phyloP scores from a whole-genome alignment of 176 grass and related monocot genomes.

The Aegilops speltoides region DNA sequence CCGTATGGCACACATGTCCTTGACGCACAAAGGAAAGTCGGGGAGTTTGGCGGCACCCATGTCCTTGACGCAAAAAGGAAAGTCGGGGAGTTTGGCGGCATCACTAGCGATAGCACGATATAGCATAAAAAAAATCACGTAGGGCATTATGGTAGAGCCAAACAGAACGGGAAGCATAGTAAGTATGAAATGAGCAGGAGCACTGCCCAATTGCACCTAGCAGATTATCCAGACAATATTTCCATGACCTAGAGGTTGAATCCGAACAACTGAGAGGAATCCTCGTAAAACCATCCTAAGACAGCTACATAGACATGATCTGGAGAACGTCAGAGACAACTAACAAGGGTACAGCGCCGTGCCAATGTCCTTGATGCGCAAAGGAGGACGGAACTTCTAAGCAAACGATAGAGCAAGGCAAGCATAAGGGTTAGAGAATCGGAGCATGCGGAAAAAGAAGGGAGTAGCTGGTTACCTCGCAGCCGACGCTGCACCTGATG shows the following conservation, averaged over 20 bases:
- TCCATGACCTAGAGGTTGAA: constrained; percentile 11
- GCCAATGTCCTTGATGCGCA: neutral
- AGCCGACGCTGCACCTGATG: constrained; percentile 36
- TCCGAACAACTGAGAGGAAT: neutral
- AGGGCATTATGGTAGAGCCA: neutral
- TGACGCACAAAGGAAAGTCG: neutral
- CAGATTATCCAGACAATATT: neutral
- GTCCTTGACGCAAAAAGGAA: neutral
- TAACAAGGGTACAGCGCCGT: neutral
- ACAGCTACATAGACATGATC: constrained; percentile 10
- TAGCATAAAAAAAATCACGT: neutral
- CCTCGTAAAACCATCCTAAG: neutral
- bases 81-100: neutral
- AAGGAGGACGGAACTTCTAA: neutral
- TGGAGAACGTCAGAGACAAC: neutral
- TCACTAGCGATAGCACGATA: neutral
- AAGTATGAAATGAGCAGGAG: constrained; percentile 17
- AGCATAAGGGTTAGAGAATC: neutral
- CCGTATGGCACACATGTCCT: neutral
- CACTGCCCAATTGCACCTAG: neutral
- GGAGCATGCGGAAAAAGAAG: neutral
- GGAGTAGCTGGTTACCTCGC: constrained; percentile 33
- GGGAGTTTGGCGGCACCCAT: neutral
- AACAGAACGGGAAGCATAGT: neutral
- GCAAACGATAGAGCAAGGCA: neutral